These are phyloP conservation scores for Suillus brevipes DNA, from an alignment of 768 basidiomycete species.

Conservation along the genomic window DNA sequence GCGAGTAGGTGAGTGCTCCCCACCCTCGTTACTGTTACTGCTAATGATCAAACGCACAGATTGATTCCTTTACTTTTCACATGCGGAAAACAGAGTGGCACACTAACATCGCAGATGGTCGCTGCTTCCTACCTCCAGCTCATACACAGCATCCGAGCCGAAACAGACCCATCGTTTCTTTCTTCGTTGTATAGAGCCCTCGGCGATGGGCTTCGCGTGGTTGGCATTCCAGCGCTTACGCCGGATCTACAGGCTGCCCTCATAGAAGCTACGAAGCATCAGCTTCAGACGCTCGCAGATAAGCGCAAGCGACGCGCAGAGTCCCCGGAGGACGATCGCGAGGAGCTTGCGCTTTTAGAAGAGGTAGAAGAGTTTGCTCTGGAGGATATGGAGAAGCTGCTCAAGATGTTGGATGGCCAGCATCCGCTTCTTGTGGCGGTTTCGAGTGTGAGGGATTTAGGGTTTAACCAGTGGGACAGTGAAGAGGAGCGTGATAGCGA, in stretches of 20 bases:
- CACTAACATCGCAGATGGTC: slow-evolving; percentile 68
- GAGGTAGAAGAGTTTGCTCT: slow-evolving; percentile 83
- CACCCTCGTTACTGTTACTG: background rate
- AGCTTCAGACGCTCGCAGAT: slow-evolving; percentile 69
- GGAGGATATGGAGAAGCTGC: slow-evolving; percentile 75
- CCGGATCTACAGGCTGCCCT: slow-evolving; percentile 54
- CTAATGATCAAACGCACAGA: slow-evolving; percentile 36
- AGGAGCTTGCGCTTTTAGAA: slow-evolving; percentile 71
- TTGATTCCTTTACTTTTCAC: slow-evolving; percentile 69
- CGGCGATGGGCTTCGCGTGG: slow-evolving; percentile 57
- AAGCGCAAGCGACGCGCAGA: slow-evolving; percentile 56
- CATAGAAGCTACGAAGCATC: slow-evolving; percentile 69
- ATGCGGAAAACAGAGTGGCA: slow-evolving; percentile 65
- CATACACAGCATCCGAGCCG: slow-evolving; percentile 60
- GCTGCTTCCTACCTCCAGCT: slow-evolving; percentile 66
- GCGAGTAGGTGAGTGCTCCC: slow-evolving; percentile 58
- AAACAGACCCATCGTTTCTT: slow-evolving; percentile 75
- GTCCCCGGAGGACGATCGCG: slow-evolving; percentile 53
- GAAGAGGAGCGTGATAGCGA: slow-evolving; percentile 44
- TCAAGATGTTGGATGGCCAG: slow-evolving; percentile 52
- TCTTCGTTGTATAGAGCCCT: slow-evolving; percentile 75
- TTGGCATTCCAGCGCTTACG: slow-evolving; percentile 56
- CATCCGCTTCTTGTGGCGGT: slow-evolving; percentile 72
- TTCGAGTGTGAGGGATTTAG: slow-evolving; percentile 70
- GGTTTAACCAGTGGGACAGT: slow-evolving; percentile 49